Base-by-base conservation (phyloP, 1,139 yeast species). In the Spathaspora sp. region DNA sequence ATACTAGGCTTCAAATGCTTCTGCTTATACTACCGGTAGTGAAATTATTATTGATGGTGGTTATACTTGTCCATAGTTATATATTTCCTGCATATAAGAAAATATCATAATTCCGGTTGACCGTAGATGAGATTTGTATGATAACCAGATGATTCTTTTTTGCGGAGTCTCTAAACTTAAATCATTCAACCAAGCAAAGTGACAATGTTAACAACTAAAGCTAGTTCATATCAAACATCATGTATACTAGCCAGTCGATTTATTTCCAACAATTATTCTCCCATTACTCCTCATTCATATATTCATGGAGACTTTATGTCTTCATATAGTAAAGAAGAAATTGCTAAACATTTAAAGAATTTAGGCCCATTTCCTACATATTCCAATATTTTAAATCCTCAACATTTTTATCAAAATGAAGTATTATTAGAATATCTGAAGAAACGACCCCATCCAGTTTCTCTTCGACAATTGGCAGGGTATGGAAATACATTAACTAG, bases 31-130 rank as follows among this genome's bases (percentile, higher is more conserved):
- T 47, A 89, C 95, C 11, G 97, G 96, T 54, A 81, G 86, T 58
- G 89, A 89, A 65, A 68, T 89, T 55, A 72, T 86, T 54, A 95
- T 89, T 47, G 97, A 89, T 59, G 97, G 97, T 56, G 97, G 96
- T 44, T 88, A 87, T 74, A 58, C 68, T 50, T 74, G 72, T 40
- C 74, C 76, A 55, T 69, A 63, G 47, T 29, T 36, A 16, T 7
- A 37, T 20, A 20, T 20, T 20, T 26, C 29, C 29, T 26, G 29
- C 29, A 26, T 26, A 11, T 26, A n/a, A 27, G 11, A 27, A 20
- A 20, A 4, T 20, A 7, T 4, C 23, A 20, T 20, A 20, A 20
- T 20, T 20, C 23, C 7, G 7, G 23, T 20, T 20, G 23, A 20
- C 4, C 7, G 23, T 20, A 20, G 23, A 20, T 20, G 7, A 20